Base-by-base conservation (phyloP, 1,284 basidiomycete genomes). In the Ustilago curta region DNA sequence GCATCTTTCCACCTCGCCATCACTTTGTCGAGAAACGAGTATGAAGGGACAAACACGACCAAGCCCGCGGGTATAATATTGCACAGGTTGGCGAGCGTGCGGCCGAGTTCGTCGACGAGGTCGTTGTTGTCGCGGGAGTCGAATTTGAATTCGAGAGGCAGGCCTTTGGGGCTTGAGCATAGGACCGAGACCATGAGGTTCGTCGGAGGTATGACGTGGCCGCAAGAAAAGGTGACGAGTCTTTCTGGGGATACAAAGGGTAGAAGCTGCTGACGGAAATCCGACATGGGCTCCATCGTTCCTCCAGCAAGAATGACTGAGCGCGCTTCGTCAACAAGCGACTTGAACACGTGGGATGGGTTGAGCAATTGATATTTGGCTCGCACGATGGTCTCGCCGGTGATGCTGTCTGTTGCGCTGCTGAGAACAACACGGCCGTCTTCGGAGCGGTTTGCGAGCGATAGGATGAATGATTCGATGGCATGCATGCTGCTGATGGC, bases 231-330 rank as follows among this genome's bases (percentile, higher is more conserved):
- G 16, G 89, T 91, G 2, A 90, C 87, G 21, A 97, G 87, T 31
- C 89, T 88, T 12, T 91, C 89, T 0, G 86, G 55, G 0, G 90
- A 87, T 2, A 97, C 81, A 58, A 88, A 87, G 0, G 91, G 88
- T 78, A 99, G 94, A 3, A 99, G 87, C 80, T 98, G 95, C 58
- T 88, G 88, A 29, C 90, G 87, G 25, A 98, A 90, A 84, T 97
- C 95, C n/a, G 92, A 91, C 49, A 97, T 91, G 8, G 96, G 96
- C 42, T 94, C 94, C 96, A 99, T 98, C 0, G 96, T 99, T 2
- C 96, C 96, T 9, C 96, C 96, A 0, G 95, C 95, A 16, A 99
- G 87, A 25, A 99, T 87, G 8, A 99, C 91, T 1, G 92, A 89
- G 37, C 94, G 87, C 0, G 95, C 93, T 50, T 88, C 87, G 25